Percentiles rank a stretch among this genome's conserved stretches.
phyloP scores from a whole-genome alignment of 108 stramenopile species.

The Ochromonas danica region DNA sequence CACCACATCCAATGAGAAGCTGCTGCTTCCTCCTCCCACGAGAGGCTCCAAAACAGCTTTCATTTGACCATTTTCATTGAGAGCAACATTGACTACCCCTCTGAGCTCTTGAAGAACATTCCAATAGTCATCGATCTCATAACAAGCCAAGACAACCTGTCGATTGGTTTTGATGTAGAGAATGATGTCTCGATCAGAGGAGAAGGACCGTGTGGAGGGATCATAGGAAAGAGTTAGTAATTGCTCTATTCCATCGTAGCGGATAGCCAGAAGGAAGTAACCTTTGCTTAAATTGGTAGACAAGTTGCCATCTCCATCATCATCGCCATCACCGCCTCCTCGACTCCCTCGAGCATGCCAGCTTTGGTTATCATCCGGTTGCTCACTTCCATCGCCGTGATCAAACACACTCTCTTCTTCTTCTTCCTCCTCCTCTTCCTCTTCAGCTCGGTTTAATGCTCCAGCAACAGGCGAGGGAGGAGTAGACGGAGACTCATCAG shows the following conservation, averaged over 20 bases:
- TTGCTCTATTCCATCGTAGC: background rate
- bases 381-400: background rate
- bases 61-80: too few species aligned
- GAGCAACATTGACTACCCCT: too few species aligned
- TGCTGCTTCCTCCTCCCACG: too few species aligned
- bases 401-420: too few species aligned
- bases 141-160: background rate
- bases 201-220: background rate
- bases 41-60: too few species aligned
- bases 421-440: background rate
- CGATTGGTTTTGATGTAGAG: background rate
- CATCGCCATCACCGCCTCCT: background rate
- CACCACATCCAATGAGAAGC: too few species aligned
- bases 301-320: too few species aligned
- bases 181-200: too few species aligned
- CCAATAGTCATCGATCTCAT: background rate
- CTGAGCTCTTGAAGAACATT: too few species aligned
- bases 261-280: background rate
- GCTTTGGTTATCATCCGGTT: background rate
- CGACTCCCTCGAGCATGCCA: background rate
- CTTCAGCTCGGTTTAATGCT: background rate
- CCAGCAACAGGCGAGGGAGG: too few species aligned
- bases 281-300: background rate
- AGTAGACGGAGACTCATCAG: too few species aligned
- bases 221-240: background rate